These are phyloP conservation scores for Terfezia claveryi DNA, from an alignment of 495 filamentous ascomycete genomes.

Conservation along the genomic window DNA sequence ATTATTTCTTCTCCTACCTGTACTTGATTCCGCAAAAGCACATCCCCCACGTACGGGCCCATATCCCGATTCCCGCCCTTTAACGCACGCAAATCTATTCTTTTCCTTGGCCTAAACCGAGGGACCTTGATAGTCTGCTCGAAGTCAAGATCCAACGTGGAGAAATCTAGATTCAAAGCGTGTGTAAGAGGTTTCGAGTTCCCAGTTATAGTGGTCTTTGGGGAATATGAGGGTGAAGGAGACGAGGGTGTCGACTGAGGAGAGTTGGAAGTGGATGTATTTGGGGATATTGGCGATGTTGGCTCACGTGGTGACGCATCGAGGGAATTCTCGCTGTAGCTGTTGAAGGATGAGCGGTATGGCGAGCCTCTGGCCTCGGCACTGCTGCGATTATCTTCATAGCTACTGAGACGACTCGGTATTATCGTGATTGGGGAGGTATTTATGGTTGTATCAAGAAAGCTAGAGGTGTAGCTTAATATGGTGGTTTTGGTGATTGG, in stretches of 20 bases:
- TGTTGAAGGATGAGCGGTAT: background rate
- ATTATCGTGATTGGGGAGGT: background rate
- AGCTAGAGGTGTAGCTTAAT: no score
- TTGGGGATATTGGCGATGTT: background rate
- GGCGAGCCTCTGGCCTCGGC: background rate
- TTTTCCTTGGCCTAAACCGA: no score
- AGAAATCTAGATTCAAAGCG: no score
- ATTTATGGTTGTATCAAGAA: background rate
- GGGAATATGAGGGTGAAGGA: background rate
- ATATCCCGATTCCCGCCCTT: conserved; percentile 15
- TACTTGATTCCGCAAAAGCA: conserved; percentile 8
- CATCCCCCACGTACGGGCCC: conserved; percentile 14
- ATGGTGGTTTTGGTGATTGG: no score
- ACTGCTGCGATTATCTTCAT: background rate
- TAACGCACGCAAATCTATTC: background rate
- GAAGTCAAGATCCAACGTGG: no score
- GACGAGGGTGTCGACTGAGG: background rate
- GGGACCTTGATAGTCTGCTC: no score
- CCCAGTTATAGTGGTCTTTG: background rate
- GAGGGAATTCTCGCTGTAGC: background rate
- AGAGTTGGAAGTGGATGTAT: background rate
- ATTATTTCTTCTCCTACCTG: background rate
- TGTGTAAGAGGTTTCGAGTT: background rate
- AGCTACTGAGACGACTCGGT: background rate
- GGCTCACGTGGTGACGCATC: background rate